Evolutionary conservation across 1,284 basidiomycete species (phyloP), one percentile per base, ranked within the genome.

Genomic region (Fomitopsis schrenkii): DNA sequence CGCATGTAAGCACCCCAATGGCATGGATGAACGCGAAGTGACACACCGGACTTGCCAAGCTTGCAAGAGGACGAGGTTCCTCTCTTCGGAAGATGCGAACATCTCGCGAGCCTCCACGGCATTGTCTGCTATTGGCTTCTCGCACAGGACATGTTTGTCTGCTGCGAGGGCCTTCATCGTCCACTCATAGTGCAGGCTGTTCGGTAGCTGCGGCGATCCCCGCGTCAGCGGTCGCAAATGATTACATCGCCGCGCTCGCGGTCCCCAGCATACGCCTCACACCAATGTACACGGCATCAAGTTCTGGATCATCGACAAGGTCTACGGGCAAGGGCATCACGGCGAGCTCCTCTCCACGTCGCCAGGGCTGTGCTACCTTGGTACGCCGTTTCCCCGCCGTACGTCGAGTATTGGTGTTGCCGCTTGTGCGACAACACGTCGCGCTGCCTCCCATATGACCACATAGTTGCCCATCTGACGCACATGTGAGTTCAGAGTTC

Each of bases 121-220:
- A 0, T 83, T 86, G 64, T 86, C 71, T 0, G 83, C 76, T 33
- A 82, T 79, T 0, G 88, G 90, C 69, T 91, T 91, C 70, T 91
- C 90, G 7, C 89, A 75, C 3, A 91, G 73, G 15, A 91, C 88
- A 66, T 91, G 88, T 70, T 92, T 91, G 2, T 87, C 86, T 1
- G 85, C 84, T 7, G 76, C 74, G 28, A 92, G 78, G 5, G 87
- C 86, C 65, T 88, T 90, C 81, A 89, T 86, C 1, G 88, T 87
- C 88, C 88, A 92, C 67, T 91, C 88, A 63, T 80, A 88, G 68
- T 91, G 88, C n/a, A 90, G 72, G 2, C 80, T 82, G 64, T 89
- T 89, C 0, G 88, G 88, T 0, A 90, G 77, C 80, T 87, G 61
- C 19, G 17, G 8, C 19, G 17, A 61, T 60, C 50, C 56, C 59